Evolutionary conservation across 345 rosid genomes (phyloP).

Genomic region (Aquilaria sinensis): DNA sequence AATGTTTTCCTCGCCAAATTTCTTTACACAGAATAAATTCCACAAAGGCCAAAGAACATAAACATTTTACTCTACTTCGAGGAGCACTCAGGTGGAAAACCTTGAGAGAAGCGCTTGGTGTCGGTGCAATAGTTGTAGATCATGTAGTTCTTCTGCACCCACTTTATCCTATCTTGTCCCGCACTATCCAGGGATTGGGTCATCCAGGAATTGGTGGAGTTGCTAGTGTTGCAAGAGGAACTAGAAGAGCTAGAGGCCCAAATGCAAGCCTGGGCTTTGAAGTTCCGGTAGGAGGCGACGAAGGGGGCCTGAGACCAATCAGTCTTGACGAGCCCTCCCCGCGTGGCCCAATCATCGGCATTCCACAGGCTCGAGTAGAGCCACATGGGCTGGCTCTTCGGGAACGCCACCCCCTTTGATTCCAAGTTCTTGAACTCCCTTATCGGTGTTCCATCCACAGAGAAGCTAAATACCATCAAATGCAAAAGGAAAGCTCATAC

Average conservation of each 20-base stretch:
- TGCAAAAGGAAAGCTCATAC: background rate
- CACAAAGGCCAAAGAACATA: no score
- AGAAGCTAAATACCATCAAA: constrained; percentile 27
- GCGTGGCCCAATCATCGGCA: constrained; percentile 73
- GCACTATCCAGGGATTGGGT: constrained; percentile 27
- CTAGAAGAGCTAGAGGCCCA: constrained; percentile 34
- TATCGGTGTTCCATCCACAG: constrained; percentile 55
- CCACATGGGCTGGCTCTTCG: constrained; percentile 60
- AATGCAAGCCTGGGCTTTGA: constrained; percentile 41
- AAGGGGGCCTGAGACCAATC: constrained; percentile 63
- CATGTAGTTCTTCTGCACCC: constrained; percentile 62
- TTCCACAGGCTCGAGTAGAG: constrained; percentile 61
- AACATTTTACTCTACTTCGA: no score
- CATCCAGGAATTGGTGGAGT: constrained; percentile 21
- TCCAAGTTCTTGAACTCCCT: constrained; percentile 77
- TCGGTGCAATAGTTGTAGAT: constrained; percentile 64
- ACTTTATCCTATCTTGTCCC: constrained; percentile 27
- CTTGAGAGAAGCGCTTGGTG: constrained; percentile 39
- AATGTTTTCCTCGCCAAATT: no score
- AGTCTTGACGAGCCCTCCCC: constrained; percentile 52
- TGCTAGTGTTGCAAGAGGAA: constrained; percentile 13
- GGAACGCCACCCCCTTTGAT: constrained; percentile 49
- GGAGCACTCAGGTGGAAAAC: constrained; percentile 45
- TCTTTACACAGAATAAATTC: no score
- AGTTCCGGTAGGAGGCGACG: constrained; percentile 45